phyloP scores from a whole-genome alignment of 495 filamentous ascomycete genomes.

The Aspergillus biplanus region DNA sequence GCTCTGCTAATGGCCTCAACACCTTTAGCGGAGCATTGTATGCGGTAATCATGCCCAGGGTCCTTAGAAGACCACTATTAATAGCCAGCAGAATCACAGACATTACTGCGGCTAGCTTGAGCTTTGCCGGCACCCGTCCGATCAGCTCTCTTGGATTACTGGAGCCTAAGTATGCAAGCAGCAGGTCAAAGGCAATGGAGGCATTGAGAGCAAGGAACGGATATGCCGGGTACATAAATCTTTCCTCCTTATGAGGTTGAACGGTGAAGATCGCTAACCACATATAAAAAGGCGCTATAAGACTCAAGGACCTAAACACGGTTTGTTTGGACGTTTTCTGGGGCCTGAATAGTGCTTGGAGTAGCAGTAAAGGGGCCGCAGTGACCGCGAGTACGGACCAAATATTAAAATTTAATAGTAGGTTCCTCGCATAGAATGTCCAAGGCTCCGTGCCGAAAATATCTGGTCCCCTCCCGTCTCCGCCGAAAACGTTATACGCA shows the following conservation, averaged over 20 bases:
- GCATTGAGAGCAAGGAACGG: constrained; percentile 92
- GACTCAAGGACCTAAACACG: constrained; percentile 70
- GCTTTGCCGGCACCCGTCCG: constrained; percentile 67
- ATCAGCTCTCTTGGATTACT: constrained; percentile 64
- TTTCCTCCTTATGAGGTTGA: constrained; percentile 96
- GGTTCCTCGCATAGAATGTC: constrained; percentile 94
- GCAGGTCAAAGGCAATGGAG: constrained; percentile 78
- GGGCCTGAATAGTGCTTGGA: constrained; percentile 50
- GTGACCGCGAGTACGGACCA: constrained; percentile 87
- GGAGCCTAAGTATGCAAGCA: constrained; percentile 72
- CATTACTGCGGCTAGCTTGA: constrained; percentile 67
- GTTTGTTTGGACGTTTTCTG: constrained; percentile 47
- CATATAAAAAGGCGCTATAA: constrained; percentile 85
- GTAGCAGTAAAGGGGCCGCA: constrained; percentile 62
- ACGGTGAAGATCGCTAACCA: constrained; percentile 91
- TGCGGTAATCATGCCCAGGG: constrained; percentile 77
- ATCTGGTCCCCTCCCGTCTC: constrained; percentile 75
- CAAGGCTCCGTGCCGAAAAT: constrained; percentile 97
- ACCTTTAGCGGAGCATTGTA: constrained; percentile 86
- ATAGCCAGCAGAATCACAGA: constrained; percentile 59
- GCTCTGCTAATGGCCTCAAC: constrained; percentile 60
- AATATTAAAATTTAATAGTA: constrained; percentile 91
- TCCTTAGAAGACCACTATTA: constrained; percentile 68
- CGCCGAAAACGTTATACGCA: constrained; percentile 90
- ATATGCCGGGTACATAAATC: constrained; percentile 98